Percentiles rank a stretch among this genome's conserved stretches.
phyloP scores from a whole-genome alignment of 75 land plant genomes.

The Pinus taeda region DNA sequence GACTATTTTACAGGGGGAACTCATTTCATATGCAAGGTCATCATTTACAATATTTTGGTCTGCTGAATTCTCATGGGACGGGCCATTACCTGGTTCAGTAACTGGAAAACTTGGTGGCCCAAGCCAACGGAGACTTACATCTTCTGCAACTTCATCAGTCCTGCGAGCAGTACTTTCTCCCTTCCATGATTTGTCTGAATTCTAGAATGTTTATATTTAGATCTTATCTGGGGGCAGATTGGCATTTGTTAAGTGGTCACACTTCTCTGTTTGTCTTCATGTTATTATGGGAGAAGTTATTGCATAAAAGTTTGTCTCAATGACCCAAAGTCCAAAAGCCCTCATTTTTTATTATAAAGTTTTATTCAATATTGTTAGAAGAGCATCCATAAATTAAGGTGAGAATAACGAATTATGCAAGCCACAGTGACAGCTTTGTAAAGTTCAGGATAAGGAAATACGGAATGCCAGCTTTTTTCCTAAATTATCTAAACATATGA shows the following conservation, averaged over 20 bases:
- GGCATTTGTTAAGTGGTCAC: too few relatives aligned
- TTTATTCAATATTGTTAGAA: too few relatives aligned
- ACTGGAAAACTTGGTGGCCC: slow-evolving; percentile 84
- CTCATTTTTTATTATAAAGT: too few relatives aligned
- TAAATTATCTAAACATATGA: too few relatives aligned
- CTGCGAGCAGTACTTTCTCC: slow-evolving; percentile 63
- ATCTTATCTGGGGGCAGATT: background rate
- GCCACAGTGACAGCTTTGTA: background rate
- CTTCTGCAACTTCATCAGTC: slow-evolving; percentile 50
- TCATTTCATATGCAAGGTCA: slow-evolving; percentile 51
- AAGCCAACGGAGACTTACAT: slow-evolving; percentile 68
- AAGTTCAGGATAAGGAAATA: background rate
- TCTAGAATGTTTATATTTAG: background rate
- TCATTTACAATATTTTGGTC: slow-evolving; percentile 66
- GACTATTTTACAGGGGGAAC: slow-evolving; percentile 50
- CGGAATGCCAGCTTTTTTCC: background rate
- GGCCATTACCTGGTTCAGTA: slow-evolving; percentile 48
- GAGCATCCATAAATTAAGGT: background rate
- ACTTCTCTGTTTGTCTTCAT: too few relatives aligned
- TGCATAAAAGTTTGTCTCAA: too few relatives aligned
- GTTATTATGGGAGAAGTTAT: too few relatives aligned
- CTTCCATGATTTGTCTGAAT: background rate
- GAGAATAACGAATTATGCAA: background rate
- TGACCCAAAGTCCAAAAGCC: too few relatives aligned
- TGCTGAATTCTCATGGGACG: slow-evolving; percentile 4